These are phyloP conservation scores for Coemansia sp. DNA, from an alignment of 192 early-diverging fungal genomes.

Conservation along the genomic window DNA sequence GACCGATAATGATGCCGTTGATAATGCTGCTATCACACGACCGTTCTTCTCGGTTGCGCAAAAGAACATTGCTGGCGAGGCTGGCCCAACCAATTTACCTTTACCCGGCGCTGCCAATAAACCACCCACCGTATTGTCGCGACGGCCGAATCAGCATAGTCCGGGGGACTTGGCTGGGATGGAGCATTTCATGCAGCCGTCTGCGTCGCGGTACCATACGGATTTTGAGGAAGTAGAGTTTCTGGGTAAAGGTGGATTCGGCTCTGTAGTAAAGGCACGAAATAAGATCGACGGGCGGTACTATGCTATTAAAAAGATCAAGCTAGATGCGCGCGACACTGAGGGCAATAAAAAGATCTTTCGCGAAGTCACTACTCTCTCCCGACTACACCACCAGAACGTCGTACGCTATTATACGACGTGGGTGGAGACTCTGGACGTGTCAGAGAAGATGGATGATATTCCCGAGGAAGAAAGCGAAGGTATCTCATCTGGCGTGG, in stretches of 20 bases:
- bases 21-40: background rate
- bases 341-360: slow-evolving; percentile 81
- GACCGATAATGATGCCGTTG: background rate
- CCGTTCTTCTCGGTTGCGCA: slow-evolving; percentile 42
- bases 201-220: slow-evolving; percentile 63
- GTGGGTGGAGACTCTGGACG: slow-evolving; percentile 79
- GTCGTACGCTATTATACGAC: slow-evolving; percentile 88
- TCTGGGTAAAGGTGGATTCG: slow-evolving; percentile 82
- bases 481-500: background rate
- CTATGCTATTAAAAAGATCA: slow-evolving; percentile 93
- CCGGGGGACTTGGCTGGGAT: background rate
- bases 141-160: background rate
- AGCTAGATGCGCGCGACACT: slow-evolving; percentile 73
- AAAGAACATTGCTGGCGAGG: slow-evolving; percentile 22
- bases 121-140: background rate
- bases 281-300: slow-evolving; percentile 77
- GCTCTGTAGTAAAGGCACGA: slow-evolving; percentile 90
- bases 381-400: slow-evolving; percentile 84
- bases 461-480: slow-evolving; percentile 53
- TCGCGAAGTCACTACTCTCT: slow-evolving; percentile 88
- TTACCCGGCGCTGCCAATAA: background rate
- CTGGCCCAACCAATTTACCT: background rate
- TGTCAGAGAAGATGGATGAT: slow-evolving; percentile 24
- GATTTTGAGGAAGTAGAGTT: slow-evolving; percentile 82
- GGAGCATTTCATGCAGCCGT: slow-evolving; percentile 24